A percentile compares a stretch with the other conserved stretches of the same genome.
Evolutionary conservation across 805 yeast species (phyloP).

Genomic region (Wickerhamiella occidentalis): DNA sequence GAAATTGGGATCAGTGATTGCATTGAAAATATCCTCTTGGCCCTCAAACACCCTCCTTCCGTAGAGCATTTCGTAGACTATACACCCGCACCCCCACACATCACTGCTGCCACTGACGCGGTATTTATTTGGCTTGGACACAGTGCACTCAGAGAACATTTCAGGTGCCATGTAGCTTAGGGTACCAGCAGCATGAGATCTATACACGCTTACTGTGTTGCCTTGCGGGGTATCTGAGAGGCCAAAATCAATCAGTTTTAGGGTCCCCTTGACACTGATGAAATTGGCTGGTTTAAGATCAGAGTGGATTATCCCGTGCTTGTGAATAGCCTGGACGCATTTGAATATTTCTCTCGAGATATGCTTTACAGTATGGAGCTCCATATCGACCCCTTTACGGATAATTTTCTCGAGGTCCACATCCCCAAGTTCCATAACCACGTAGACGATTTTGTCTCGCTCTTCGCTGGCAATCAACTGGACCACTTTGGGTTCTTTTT

Average conservation of each 20-base stretch:
- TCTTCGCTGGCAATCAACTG: not conserved
- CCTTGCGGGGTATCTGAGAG: constrained; percentile 83
- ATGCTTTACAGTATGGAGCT: not conserved
- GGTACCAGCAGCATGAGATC: constrained; percentile 88
- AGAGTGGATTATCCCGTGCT: constrained; percentile 77
- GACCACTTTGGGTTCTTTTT: not conserved
- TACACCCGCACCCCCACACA: constrained; percentile 98
- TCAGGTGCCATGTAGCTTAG: constrained; percentile 99
- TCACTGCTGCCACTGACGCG: constrained; percentile 91
- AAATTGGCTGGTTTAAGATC: constrained; percentile 95
- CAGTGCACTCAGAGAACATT: constrained; percentile 54
- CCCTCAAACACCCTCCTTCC: constrained; percentile 33
- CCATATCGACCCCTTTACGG: not conserved
- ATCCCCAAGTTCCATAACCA: constrained; percentile 2
- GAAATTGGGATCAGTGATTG: not conserved
- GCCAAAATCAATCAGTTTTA: constrained; percentile 91
- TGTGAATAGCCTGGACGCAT: constrained; percentile 31
- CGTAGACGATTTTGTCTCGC: not conserved
- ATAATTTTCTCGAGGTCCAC: not conserved
- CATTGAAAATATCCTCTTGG: not conserved
- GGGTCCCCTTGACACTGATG: constrained; percentile 64
- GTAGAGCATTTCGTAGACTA: constrained; percentile 87
- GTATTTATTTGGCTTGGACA: constrained; percentile 23
- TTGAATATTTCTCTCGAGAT: constrained; percentile 26
- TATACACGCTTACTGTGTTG: constrained; percentile 76